Base-by-base conservation (phyloP, 352 stramenopile genomes). In the Pythium plurisporium region DNA sequence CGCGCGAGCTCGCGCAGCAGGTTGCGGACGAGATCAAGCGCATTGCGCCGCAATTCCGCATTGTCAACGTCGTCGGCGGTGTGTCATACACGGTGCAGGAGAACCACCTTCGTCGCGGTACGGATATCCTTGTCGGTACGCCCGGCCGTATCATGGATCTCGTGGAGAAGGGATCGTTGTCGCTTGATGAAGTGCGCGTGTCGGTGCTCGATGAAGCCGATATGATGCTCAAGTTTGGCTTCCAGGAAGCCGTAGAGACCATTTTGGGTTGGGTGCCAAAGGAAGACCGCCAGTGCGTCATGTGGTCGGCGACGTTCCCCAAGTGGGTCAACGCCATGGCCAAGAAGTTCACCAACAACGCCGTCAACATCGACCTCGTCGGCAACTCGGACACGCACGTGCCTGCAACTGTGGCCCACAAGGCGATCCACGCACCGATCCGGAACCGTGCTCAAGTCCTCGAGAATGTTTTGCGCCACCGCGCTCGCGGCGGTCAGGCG, bases 161-260 rank as follows among this genome's bases (percentile, higher is more conserved):
- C 96, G 99, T 99, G 79, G 98, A 98, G 78, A 92, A 96, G 69
- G 87, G 96, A 30, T 94, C 92, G 38, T 82, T 99, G 26, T 82
- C 91, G 59, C 91, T 98, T 11, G 92, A 98, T 59, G 79, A 87
- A 55, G 96, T 99, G 64, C 96, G 96, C 67, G 83, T 99, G 58
- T 99, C 99, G 69, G 94, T 98, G 61, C 77, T 99, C 38, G 97
- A 99, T 83, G 97, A 99, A 72, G 97, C 97, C 62, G 97, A 99
- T 96, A 97, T 99, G 82, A 99, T 99, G 97, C 91, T 99, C 47
- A 98, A 87, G 54, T 86, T 93, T 70, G 97, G 97, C 55, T 99
- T 99, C 87, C 99, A 99, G 85, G 97, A 99, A 46, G 94, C 98
- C 31, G 94, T 99, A 17, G 94, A 98, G 79, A 86, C 87, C 12